A percentile compares a stretch with the other conserved stretches of the same genome.
These are phyloP conservation scores for Kernera saxatilis DNA, from an alignment of 345 rosid genomes.

Conservation along the genomic window DNA sequence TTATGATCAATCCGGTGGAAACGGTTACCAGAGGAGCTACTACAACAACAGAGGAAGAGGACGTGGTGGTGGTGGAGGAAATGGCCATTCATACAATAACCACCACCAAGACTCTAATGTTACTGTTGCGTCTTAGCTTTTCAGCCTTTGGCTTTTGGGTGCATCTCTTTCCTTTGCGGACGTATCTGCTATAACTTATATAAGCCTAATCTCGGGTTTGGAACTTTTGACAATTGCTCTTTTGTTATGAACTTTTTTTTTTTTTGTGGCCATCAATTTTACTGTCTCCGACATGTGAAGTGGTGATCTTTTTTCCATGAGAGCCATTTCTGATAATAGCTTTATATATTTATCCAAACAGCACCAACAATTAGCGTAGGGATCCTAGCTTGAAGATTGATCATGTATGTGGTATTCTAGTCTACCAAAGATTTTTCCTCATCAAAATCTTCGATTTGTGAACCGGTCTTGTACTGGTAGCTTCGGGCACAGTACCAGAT, in stretches of 20 bases:
- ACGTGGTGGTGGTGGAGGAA: constrained; percentile 45
- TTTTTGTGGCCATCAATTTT: background rate
- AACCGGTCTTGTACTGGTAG: constrained; percentile 41
- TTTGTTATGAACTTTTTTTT: constrained; percentile 1
- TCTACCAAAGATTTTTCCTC: background rate
- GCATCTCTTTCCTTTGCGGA: background rate
- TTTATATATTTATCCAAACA: background rate
- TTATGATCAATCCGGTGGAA: constrained; percentile 56
- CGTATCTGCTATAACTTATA: background rate
- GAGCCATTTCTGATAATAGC: background rate
- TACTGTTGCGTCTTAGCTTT: constrained; percentile 18
- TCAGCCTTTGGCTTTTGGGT: constrained; percentile 1
- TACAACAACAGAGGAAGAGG: constrained; percentile 62
- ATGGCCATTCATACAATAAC: constrained; percentile 39
- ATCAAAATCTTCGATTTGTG: background rate
- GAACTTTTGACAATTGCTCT: constrained; percentile 16
- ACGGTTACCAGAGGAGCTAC: constrained; percentile 63
- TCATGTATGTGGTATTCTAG: background rate
- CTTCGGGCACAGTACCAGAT: constrained; percentile 38
- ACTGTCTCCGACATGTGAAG: background rate
- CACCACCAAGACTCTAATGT: constrained; percentile 19
- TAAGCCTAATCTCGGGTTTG: constrained; percentile 11
- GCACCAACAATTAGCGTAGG: background rate
- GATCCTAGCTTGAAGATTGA: background rate
- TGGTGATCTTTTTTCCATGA: background rate